Conservation (phyloP, 768 basidiomycete genomes). For the Auricularia auricula-judae region DNA sequence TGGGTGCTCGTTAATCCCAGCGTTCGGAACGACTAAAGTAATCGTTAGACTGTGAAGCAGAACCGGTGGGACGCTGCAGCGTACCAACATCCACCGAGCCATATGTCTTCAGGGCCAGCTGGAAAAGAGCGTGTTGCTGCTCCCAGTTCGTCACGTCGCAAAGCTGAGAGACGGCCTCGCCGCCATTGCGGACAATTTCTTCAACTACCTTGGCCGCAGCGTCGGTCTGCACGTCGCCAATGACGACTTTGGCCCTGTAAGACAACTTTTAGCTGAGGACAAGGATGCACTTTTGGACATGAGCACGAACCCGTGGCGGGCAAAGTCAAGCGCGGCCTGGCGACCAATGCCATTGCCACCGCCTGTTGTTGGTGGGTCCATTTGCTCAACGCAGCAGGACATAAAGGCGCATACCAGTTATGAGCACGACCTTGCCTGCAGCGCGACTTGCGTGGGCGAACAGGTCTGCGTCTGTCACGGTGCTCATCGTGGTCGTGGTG, state of each 20-base stretch:
- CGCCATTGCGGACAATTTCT: slow-evolving; percentile 31
- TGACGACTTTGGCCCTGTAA: slow-evolving; percentile 37
- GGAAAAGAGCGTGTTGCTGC: slow-evolving; percentile 40
- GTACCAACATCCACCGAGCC: slow-evolving; percentile 41
- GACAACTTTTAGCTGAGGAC: neutral
- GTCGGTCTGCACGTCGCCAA: slow-evolving; percentile 37
- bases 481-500: slow-evolving; percentile 24
- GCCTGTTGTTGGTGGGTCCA: slow-evolving; percentile 18
- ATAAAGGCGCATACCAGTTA: slow-evolving; percentile 30
- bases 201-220: slow-evolving; percentile 29
- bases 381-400: neutral
- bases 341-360: slow-evolving; percentile 44
- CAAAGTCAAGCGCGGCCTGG: slow-evolving; percentile 40
- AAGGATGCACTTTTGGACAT: neutral
- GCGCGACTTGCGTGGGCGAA: slow-evolving; percentile 30
- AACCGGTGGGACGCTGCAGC: slow-evolving; percentile 9
- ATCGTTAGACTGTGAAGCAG: neutral
- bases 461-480: slow-evolving; percentile 36
- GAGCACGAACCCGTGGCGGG: slow-evolving; percentile 33
- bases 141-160: slow-evolving; percentile 48
- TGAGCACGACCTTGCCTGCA: slow-evolving; percentile 37
- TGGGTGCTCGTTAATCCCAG: neutral
- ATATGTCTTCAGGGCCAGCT: slow-evolving; percentile 33
- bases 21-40: neutral
- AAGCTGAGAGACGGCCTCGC: slow-evolving; percentile 29